These are phyloP conservation scores for Leccinellum rugosiceps DNA, from an alignment of 768 basidiomycete species.

Conservation along the genomic window DNA sequence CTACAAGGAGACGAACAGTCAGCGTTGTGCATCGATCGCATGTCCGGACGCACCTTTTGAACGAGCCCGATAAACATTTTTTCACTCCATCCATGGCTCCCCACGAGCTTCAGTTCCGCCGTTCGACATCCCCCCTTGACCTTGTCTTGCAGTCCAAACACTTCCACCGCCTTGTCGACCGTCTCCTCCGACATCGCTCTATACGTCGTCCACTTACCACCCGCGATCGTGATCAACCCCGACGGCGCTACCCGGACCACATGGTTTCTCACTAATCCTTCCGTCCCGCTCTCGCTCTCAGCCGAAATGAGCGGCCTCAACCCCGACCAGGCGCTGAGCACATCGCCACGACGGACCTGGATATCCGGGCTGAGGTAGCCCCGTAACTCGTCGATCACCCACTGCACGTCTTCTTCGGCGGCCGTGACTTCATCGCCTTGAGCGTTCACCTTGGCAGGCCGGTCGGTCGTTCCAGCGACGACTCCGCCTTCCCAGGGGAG, in stretches of 20 bases:
- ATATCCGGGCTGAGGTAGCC: conserved; percentile 90
- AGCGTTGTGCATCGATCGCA: neutral
- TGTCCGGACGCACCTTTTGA: conserved; percentile 59
- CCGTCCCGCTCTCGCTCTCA: conserved; percentile 69
- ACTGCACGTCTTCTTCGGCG: conserved; percentile 91
- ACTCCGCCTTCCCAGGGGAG: conserved; percentile 98
- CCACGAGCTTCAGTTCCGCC: conserved; percentile 76
- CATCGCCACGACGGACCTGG: conserved; percentile 90
- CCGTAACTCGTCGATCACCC: conserved; percentile 93
- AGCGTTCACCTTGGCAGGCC: conserved; percentile 63
- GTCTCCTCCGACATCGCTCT: conserved; percentile 95
- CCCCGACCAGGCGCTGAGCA: conserved; percentile 93
- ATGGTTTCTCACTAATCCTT: conserved; percentile 90
- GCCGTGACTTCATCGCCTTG: conserved; percentile 65
- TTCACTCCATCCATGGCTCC: conserved; percentile 90
- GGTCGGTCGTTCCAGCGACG: conserved; percentile 95
- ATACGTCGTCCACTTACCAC: conserved; percentile 99
- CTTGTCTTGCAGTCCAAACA: conserved; percentile 60
- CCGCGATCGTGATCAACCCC: conserved; percentile 90
- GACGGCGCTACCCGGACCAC: conserved; percentile 80
- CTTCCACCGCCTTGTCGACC: conserved; percentile 80
- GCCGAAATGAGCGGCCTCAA: conserved; percentile 87
- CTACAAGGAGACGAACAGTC: conserved; percentile 34
- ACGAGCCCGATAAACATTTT: conserved; percentile 98
- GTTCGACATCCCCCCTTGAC: conserved; percentile 70